Base-by-base conservation (phyloP, 148 eudicot genomes). In the Oxyria digyna region DNA sequence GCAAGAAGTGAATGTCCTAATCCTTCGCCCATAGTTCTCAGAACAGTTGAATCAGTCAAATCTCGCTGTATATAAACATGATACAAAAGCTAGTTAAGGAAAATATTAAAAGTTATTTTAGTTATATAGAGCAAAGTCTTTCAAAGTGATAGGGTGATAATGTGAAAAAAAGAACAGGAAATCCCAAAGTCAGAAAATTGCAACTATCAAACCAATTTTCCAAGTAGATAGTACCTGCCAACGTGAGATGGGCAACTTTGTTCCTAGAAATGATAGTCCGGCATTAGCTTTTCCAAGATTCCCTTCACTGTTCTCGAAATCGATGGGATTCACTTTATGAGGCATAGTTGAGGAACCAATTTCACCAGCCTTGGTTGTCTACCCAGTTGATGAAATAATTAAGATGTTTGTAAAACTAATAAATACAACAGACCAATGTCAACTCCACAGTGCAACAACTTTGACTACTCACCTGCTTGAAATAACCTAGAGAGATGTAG, bases 341-440 rank as follows among this genome's bases (percentile, higher is more conserved):
- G 97, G 98, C 97, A 94, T 94, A 70, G 98, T 91, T 62, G 98
- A 94, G 66, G 98, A 94, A 55, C 97, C 98, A 74, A 93, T 80
- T 79, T 94, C 98, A 48, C 97, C 97, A 71, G 91, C 90, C 79
- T 86, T 90, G 29, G 96, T 88, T 70, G 68, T 81, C 59, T 52
- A 31, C 27, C 59, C 21, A 52, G 4, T 12, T 13, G n/a, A n/a
- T n/a, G n/a, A n/a, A n/a, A n/a, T n/a, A n/a, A n/a, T n/a, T n/a
- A n/a, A n/a, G n/a, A n/a, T 20, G 24, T 52, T 6, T 31, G 42
- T 31, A 17, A 15, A 4, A 13, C 8, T 31, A 15, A 15, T 35
- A 11, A 52, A 52, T 8, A 52, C 2, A 23, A 52, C 3, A 52
- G 24, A 52, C 6, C 3, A 52, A 52, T 31, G 24, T 27, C 29